Base-by-base conservation (phyloP, 148 eudicot genomes). In the Bassia scoparia region DNA sequence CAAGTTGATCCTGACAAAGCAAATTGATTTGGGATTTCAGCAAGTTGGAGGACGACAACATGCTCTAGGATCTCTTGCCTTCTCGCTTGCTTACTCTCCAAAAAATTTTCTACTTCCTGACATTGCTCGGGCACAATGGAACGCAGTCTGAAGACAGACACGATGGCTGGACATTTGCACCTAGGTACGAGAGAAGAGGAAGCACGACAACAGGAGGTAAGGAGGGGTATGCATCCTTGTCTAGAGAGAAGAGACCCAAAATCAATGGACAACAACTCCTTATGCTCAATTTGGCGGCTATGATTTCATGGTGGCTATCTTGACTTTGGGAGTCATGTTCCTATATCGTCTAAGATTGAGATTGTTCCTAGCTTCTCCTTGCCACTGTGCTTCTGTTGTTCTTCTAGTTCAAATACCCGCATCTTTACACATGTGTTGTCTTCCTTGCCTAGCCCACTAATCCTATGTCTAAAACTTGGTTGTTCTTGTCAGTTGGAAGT, bases 391-490 rank as follows among this genome's bases (percentile, higher is more conserved):
- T 49, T 49, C 17, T 49, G 53, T 49, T 49, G 53, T 49, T 49
- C 53, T 49, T 49, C 53, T 49, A 49, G 53, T 14, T 49, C 53
- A 49, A 49, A 49, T 49, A 49, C 15, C 53, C 53, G 53, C 53
- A 49, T 49, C 53, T 49, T 49, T 49, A 49, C 12, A 16, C 12
- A 16, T 37, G 41, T 49, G 53, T 49, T 49, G 53, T 49, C 53
- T 49, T 49, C 53, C 53, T 49, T 49, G 53, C 53, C 53, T 49
- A 49, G 53, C 53, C 53, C n/a, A n/a, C n/a, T n/a, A n/a, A 49
- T 18, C 15, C 53, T 49, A 37, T 3, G 53, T 49, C 53, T 49
- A 49, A 49, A 49, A 49, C 53, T 49, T 49, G 53, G 53, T 49
- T 49, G 17, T 49, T 49, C 53, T 16, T 49, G 53, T 49, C 53